These are phyloP conservation scores for Quercus dentata DNA, from an alignment of 306 rosid genomes.

Conservation along the genomic window DNA sequence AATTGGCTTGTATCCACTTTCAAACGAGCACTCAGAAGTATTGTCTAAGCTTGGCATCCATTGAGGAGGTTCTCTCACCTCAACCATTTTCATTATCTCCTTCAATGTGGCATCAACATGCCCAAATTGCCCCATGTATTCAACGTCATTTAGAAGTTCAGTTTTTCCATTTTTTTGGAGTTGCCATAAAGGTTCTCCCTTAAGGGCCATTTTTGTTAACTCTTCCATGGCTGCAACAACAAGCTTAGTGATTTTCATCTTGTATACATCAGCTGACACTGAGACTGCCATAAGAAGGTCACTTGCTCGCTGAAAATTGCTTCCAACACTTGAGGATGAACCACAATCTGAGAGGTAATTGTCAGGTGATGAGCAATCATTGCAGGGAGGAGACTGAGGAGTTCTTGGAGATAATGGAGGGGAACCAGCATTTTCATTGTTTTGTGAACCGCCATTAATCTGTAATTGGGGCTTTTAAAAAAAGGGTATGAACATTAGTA, in stretches of 20 bases:
- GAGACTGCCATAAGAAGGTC: conserved; percentile 42
- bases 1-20: background rate
- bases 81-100: conserved; percentile 41
- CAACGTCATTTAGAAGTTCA: conserved; percentile 25
- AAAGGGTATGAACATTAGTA: background rate
- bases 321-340: background rate
- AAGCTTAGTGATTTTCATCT: conserved; percentile 14
- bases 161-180: background rate
- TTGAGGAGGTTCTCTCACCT: conserved; percentile 33
- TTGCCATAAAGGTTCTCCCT: conserved; percentile 39
- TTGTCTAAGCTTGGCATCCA: conserved; percentile 23
- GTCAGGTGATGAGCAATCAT: background rate
- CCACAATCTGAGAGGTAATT: conserved; percentile 2
- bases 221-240: conserved; percentile 40
- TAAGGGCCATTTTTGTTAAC: conserved; percentile 17
- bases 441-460: background rate
- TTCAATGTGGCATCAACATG: conserved; percentile 21
- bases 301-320: conserved; percentile 27
- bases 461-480: background rate
- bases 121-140: conserved; percentile 37
- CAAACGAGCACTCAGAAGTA: background rate
- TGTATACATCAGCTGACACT: conserved; percentile 14
- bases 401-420: background rate
- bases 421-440: background rate
- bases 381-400: background rate